phyloP scores from a whole-genome alignment of 805 yeast genomes.

The Brettanomyces naardenensis region DNA sequence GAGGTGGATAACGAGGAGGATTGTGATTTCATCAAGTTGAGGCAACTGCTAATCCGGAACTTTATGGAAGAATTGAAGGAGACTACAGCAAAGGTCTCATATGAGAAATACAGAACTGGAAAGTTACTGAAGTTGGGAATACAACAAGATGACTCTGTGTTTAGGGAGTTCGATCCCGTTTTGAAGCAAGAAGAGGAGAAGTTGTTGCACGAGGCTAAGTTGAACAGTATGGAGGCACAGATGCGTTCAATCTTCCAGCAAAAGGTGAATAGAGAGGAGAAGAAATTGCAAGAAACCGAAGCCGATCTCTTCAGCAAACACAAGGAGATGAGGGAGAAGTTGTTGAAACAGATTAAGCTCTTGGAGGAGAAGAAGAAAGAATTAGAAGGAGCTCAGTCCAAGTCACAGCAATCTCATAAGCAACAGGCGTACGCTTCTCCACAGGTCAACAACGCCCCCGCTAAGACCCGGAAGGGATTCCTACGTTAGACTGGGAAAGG shows the following conservation, averaged over 20 bases:
- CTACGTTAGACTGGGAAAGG: constrained; percentile 37
- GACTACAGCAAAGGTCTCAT: constrained; percentile 63
- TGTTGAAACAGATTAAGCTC: constrained; percentile 78
- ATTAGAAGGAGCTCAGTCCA: constrained; percentile 52
- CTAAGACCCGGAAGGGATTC: constrained; percentile 73
- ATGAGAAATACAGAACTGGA: constrained; percentile 83
- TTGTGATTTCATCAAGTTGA: constrained; percentile 82
- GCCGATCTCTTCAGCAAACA: constrained; percentile 93
- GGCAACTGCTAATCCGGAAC: constrained; percentile 82
- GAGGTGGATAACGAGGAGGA: constrained; percentile 94
- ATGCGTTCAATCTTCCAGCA: constrained; percentile 96
- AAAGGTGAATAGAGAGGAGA: constrained; percentile 94
- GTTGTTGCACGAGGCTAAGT: constrained; percentile 85
- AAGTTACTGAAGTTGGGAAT: constrained; percentile 79
- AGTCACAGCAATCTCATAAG: constrained; percentile 32
- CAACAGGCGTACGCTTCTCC: constrained; percentile 2
- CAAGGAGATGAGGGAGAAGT: constrained; percentile 93
- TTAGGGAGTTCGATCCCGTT: constrained; percentile 89
- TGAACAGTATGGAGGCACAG: constrained; percentile 90
- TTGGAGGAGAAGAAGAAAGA: constrained; percentile 86
- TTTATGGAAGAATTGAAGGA: constrained; percentile 93
- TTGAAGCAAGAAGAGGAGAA: constrained; percentile 91
- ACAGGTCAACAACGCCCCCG: constrained; percentile 27
- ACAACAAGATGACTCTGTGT: constrained; percentile 87
- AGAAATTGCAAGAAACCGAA: constrained; percentile 93